Base-by-base conservation (phyloP, 2,329 filamentous ascomycete genomes). In the Fusarium sp. region DNA sequence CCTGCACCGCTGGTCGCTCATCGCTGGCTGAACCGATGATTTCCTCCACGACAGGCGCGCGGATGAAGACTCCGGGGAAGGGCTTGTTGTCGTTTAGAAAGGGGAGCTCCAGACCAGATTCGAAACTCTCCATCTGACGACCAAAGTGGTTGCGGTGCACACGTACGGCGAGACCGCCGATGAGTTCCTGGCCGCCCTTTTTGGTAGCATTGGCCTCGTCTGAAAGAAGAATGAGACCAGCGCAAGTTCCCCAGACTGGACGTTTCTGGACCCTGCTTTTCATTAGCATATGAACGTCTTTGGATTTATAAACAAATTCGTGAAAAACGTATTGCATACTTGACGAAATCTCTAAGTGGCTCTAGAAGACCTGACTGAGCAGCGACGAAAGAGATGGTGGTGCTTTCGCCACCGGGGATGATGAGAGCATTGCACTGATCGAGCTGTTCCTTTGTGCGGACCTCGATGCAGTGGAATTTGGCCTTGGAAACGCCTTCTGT, bases 91-190 rank as follows among this genome's bases (percentile, higher is more conserved):
- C 76, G 15, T 70, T 73, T 7, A 97, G 81, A 73, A 97, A 96
- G 0, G 90, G 88, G 23, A 97, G 81, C 15, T 90, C 80, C 32
- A 97, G 78, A 46, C 88, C 85, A 0, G 91, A 89, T 74, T 96
- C 89, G 78, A 98, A 98, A 76, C 92, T 96, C 80, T 98, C 93
- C 15, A 92, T 90, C 79, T 99, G 96, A 55, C 95, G 88, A 5
- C 96, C 96, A 75, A 97, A 99, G 78, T 97, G 93, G 76, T 98
- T 99, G 46, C 96, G 87, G 75, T 96, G 94, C 32, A 98, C 94
- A 45, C 93, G 86, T 35, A 99, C 94, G 75, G 94, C 90, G 37
- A 99, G 85, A 4, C 96, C 96, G 15, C 96, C 96, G 65, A 99
- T 93, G 54, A 98, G 85, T 62, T 97, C 93, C 78, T 98, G 96